Percentiles rank a stretch among this genome's conserved stretches.
Conservation (phyloP, 345 rosid species). For the Moringa oleifera region DNA sequence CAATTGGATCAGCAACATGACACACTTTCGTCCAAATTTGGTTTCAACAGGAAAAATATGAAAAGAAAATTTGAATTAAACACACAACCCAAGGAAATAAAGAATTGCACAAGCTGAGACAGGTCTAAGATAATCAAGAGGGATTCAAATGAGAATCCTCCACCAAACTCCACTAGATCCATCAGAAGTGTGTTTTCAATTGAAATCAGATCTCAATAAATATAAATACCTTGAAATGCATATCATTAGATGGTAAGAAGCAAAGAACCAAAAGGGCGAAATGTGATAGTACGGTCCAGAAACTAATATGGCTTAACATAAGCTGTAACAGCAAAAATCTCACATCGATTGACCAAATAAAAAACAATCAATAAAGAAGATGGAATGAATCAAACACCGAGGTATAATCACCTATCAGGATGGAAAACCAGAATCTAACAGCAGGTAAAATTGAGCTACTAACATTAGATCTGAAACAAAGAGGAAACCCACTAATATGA, state of each 20-base stretch:
- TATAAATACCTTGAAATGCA: background rate
- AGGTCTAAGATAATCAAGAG: background rate
- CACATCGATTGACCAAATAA: background rate
- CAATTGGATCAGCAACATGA: too few relatives aligned
- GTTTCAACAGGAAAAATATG: too few relatives aligned
- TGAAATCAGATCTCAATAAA: background rate
- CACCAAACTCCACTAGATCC: background rate
- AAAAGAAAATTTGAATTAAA: background rate
- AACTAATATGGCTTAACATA: too few relatives aligned
- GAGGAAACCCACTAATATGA: slow-evolving; percentile 1
- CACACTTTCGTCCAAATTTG: too few relatives aligned
- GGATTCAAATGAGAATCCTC: background rate
- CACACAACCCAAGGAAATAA: background rate
- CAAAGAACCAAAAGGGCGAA: too few relatives aligned
- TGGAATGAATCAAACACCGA: background rate
- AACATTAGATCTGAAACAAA: slow-evolving; percentile 11
- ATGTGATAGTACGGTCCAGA: too few relatives aligned
- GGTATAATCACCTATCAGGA: slow-evolving; percentile 5
- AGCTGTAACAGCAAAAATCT: too few relatives aligned
- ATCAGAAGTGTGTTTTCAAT: background rate
- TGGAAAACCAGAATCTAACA: background rate
- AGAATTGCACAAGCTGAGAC: background rate
- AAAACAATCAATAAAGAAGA: background rate
- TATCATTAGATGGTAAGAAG: too few relatives aligned
- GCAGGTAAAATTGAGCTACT: slow-evolving; percentile 7